Evolutionary conservation across 495 filamentous ascomycete genomes (phyloP), one percentile per base, ranked within the genome.

Genomic region (Tuber borchii): DNA sequence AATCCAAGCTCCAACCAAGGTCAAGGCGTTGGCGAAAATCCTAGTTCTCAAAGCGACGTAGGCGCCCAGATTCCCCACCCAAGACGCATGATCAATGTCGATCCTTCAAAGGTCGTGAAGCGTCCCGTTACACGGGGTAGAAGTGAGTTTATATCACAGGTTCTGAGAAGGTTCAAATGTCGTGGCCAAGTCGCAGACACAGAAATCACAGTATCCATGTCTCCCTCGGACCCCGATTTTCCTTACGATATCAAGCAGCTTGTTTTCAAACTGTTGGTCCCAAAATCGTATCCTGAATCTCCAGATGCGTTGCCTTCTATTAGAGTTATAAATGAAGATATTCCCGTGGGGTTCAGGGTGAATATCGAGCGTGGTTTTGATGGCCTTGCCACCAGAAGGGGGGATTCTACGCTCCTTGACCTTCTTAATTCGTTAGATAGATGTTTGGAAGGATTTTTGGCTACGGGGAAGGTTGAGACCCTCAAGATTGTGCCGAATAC

Each of bases 211-310:
- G 92, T 97, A 83, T 86, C 85, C 34, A 78, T 97, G 74, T 84
- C 83, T 20, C 94, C 94, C 8, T 94, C 93, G n/a, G 94, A 96
- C 81, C 93, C 93, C 0, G 93, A 96, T 81, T 95, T 95, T 76
- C 90, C 93, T 8, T 96, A 92, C 76, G 91, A 94, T 34, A 84
- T 96, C 76, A 88, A 90, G 17, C 86, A 86, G 34, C 85, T 96
- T n/a, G 86, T 91, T 74, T 94, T 93, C 81, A 85, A 88, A 2
- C 85, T 97, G n/a, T 87, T 85, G 72, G 87, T 97, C 12, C 93
- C 93, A 1, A 75, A 72, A 0, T 83, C 81, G 19, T 95, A 93
- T 82, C 92, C 92, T 3, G 73, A 71, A 5, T 79, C 80, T 22
- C 76, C 72, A 19, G 78, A 82, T 44, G 85, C 80, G 17, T 84